Conservation (phyloP, 345 rosid species). For the Microcos paniculata region DNA sequence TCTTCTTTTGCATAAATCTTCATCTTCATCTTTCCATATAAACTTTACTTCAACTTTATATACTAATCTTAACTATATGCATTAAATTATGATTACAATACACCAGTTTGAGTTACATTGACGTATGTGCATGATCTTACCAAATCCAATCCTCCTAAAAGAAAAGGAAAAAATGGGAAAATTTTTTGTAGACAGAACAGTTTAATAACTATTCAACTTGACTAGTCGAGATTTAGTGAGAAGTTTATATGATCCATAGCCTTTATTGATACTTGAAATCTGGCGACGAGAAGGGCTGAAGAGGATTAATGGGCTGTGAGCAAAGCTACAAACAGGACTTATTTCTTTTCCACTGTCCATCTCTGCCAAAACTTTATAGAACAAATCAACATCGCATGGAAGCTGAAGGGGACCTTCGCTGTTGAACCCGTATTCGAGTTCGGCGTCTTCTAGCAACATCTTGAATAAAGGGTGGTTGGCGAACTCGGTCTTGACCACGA, state of each 20-base stretch:
- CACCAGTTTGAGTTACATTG: not conserved
- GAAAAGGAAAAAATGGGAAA: not conserved
- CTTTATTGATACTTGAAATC: conserved; percentile 7
- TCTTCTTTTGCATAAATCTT: too few relatives aligned
- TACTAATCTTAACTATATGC: not conserved
- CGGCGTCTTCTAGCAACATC: conserved; percentile 76
- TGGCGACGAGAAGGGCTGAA: conserved; percentile 18
- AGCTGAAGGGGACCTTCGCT: conserved; percentile 66
- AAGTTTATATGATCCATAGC: conserved; percentile 35
- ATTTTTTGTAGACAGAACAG: not conserved
- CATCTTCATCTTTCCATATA: not conserved
- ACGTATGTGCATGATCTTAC: not conserved
- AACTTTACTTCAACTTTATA: not conserved
- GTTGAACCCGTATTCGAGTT: conserved; percentile 55
- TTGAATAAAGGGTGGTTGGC: conserved; percentile 72
- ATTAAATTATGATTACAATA: not conserved
- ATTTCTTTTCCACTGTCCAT: conserved; percentile 33
- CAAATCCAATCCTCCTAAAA: not conserved
- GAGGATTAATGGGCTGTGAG: conserved; percentile 29
- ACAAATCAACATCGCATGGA: conserved; percentile 73
- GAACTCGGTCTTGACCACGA: conserved; percentile 48
- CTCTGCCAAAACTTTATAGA: conserved; percentile 53
- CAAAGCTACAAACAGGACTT: conserved; percentile 19
- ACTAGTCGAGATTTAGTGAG: conserved; percentile 37
- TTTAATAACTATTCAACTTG: conserved; percentile 31